Evolutionary conservation across 305 asterid species (phyloP), one percentile per base, ranked within the genome.

Genomic region (Solanum aculeatissimum): DNA sequence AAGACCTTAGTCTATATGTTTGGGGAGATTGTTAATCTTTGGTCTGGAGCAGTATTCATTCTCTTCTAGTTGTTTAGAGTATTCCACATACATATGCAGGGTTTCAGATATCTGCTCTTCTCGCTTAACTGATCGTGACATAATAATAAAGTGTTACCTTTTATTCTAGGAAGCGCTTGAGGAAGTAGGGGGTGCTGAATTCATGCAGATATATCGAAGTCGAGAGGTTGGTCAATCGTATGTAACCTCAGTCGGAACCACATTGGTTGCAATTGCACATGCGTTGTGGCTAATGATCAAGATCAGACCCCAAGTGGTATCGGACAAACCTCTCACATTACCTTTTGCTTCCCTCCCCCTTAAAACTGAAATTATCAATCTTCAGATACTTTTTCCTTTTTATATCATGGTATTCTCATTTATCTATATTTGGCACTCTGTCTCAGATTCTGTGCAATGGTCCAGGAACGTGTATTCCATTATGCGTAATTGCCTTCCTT

Each of bases 151-250:
- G 35, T 43, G 35, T 43, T 82, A 83, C 43, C 88, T 85, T 68
- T 83, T 88, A 86, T 90, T 90, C 49, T 91, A 94, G 98, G 92
- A 88, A 84, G 91, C 83, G 32, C 63, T 55, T 83, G 92, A 87
- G 80, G 83, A 69, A 60, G 90, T 85, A 27, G 93, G 89, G 83
- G 80, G 89, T 55, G 91, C 94, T 65, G 88, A 91, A 29, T 95
- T 90, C 84, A 85, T 88, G 94, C 97, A 93, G 92, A 93, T 96
- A 83, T 93, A 94, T 79, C 86, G 98, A 87, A 94, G 99, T 86
- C 91, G 98, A 47, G 99, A 96, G 87, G 98, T 95, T 83, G 99
- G 99, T 40, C 98, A 96, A 88, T 94, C 98, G 2, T 95, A 93
- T 84, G 51, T 93, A 84, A 95, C 97, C 85, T 95, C 99, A 69